A percentile compares a stretch with the other conserved stretches of the same genome.
Evolutionary conservation across 2,329 filamentous ascomycete species (phyloP).

Genomic region (Ophiostoma triangulosporum): DNA sequence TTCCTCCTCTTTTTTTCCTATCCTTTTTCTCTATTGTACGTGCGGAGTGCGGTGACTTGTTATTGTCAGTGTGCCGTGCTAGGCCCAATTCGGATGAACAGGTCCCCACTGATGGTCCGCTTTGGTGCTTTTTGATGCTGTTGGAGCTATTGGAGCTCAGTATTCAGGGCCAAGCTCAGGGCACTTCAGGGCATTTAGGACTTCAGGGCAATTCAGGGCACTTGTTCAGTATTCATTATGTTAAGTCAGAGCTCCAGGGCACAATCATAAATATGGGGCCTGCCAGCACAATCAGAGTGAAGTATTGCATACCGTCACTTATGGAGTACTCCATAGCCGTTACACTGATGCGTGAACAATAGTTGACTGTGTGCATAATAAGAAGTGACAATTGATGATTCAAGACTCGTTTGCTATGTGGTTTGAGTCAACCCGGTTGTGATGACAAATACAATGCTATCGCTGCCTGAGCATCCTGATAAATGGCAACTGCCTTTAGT

Average conservation of each 20-base stretch:
- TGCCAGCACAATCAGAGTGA: neutral
- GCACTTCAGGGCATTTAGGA: too few species aligned
- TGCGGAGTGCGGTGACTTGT: neutral
- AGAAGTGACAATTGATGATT: too few species aligned
- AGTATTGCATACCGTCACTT: neutral
- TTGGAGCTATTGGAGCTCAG: neutral
- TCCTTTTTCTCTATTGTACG: neutral
- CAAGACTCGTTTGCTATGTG: too few species aligned
- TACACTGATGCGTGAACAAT: neutral
- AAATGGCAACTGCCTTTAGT: too few species aligned
- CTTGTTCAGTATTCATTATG: neutral
- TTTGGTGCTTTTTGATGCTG: neutral
- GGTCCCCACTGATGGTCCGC: neutral
- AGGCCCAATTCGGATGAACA: neutral
- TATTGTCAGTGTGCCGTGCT: neutral
- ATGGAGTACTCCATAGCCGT: neutral
- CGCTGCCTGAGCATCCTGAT: too few species aligned
- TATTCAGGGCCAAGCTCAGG: neutral
- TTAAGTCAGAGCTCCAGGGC: neutral
- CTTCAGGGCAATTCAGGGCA: too few species aligned
- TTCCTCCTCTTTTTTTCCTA: neutral
- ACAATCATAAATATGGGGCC: neutral
- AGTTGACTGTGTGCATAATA: neutral
- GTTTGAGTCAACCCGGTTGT: too few species aligned
- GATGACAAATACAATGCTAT: too few species aligned